Evolutionary conservation across 352 stramenopile species (phyloP).

Genomic region (Phytophthora cactorum): DNA sequence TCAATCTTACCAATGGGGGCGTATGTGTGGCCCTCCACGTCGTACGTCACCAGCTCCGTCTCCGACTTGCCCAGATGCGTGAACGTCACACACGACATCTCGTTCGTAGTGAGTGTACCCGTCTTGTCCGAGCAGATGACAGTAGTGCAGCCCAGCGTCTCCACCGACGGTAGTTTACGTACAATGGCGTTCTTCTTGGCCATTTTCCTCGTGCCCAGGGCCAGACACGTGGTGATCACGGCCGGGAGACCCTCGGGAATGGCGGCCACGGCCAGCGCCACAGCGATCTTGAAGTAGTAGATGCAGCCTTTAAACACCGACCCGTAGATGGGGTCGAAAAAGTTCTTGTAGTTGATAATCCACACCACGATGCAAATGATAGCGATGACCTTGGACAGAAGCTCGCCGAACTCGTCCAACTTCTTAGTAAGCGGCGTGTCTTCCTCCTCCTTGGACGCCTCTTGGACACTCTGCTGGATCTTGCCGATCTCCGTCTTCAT

Average conservation of each 20-base stretch:
- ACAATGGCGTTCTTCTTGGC: conserved; percentile 98
- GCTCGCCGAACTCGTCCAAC: conserved; percentile 98
- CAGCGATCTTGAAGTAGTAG: conserved; percentile 99
- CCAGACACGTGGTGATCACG: conserved; percentile 98
- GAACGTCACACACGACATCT: conserved; percentile 95
- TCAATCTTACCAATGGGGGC: conserved; percentile 83
- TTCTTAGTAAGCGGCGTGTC: conserved; percentile 98
- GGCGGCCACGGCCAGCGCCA: conserved; percentile 97
- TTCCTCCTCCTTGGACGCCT: conserved; percentile 93
- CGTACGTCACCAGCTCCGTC: conserved; percentile 88
- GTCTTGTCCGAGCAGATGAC: conserved; percentile 95
- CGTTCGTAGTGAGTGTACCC: conserved; percentile 98
- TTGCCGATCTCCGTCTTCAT: conserved; percentile 99
- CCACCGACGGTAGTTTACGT: conserved; percentile 97
- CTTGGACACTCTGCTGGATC: conserved; percentile 93
- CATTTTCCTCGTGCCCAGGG: conserved; percentile 96
- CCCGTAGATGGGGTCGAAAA: conserved; percentile 90
- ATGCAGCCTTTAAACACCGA: conserved; percentile 96
- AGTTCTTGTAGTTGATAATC: conserved; percentile 98
- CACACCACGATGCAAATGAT: conserved; percentile 97
- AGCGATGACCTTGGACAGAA: conserved; percentile 97
- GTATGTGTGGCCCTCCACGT: conserved; percentile 95
- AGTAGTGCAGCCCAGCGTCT: conserved; percentile 97
- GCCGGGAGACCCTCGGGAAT: conserved; percentile 99
- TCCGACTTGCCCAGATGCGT: conserved; percentile 68